phyloP scores from a whole-genome alignment of 2,329 filamentous ascomycete genomes.

The Clonostachys chloroleuca region DNA sequence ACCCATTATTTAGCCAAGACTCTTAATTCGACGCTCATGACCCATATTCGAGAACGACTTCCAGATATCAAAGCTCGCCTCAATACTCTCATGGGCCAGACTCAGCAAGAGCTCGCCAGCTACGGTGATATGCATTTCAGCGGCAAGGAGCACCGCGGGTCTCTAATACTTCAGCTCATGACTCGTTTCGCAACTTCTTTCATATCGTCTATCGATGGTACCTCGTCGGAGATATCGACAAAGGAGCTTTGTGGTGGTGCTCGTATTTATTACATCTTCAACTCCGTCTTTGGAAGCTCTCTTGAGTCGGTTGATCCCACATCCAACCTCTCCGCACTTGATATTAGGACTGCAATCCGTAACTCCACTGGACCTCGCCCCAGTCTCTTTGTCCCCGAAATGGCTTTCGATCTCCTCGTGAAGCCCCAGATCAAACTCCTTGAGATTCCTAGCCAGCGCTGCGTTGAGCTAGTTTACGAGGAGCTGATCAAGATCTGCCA shows the following conservation, averaged over 20 bases:
- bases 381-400: slow-evolving; percentile 93
- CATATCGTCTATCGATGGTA: slow-evolving; percentile 97
- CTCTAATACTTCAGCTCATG: slow-evolving; percentile 94
- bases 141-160: slow-evolving; percentile 93
- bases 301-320: slow-evolving; percentile 95
- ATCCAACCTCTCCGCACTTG: slow-evolving; percentile 86
- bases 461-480: slow-evolving; percentile 96
- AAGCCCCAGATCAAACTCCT: slow-evolving; percentile 98
- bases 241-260: slow-evolving; percentile 95
- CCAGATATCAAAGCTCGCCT: slow-evolving; percentile 97
- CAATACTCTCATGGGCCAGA: slow-evolving; percentile 99
- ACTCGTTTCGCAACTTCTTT: slow-evolving; percentile 97
- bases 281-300: slow-evolving; percentile 95
- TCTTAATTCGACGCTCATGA: slow-evolving; percentile 91
- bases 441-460: slow-evolving; percentile 91
- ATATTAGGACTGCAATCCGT: slow-evolving; percentile 94
- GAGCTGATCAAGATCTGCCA: slow-evolving; percentile 99
- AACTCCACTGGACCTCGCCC: slow-evolving; percentile 96
- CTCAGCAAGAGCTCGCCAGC: slow-evolving; percentile 94
- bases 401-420: slow-evolving; percentile 94
- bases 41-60: slow-evolving; percentile 89
- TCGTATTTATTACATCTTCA: slow-evolving; percentile 98
- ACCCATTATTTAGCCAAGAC: slow-evolving; percentile 94
- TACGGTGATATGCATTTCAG: slow-evolving; percentile 98
- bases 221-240: slow-evolving; percentile 96